These are phyloP conservation scores for Candida tropicalis DNA, from an alignment of 1,139 yeast genomes.

Conservation along the genomic window DNA sequence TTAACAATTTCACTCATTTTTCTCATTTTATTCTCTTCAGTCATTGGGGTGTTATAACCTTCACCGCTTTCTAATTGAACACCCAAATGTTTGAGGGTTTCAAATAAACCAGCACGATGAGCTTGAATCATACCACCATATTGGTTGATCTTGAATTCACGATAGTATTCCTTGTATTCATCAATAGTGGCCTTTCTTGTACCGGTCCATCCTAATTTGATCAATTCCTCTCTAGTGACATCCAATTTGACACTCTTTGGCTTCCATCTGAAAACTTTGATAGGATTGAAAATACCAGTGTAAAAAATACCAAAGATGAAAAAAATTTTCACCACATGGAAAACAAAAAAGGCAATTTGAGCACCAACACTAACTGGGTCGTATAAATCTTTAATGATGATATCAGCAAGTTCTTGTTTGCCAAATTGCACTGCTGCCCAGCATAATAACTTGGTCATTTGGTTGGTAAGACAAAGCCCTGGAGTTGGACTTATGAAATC, in stretches of 20 bases:
- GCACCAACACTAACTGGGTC: constrained; percentile 45
- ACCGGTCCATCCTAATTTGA: constrained; percentile 90
- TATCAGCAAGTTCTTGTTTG: constrained; percentile 40
- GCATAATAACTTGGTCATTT: constrained; percentile 44
- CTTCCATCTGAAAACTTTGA: constrained; percentile 30
- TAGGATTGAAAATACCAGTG: constrained; percentile 80
- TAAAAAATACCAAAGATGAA: constrained; percentile 61
- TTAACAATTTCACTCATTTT: constrained; percentile 25
- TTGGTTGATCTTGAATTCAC: constrained; percentile 63
- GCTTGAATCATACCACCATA: constrained; percentile 83
- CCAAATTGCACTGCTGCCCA: constrained; percentile 36
- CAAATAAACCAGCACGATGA: constrained; percentile 70
- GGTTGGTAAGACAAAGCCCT: constrained; percentile 79
- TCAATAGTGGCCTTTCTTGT: constrained; percentile 71
- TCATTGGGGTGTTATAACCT: constrained; percentile 73
- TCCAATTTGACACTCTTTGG: constrained; percentile 34
- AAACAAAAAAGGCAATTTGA: constrained; percentile 67
- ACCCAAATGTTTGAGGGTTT: constrained; percentile 61
- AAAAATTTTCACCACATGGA: constrained; percentile 66
- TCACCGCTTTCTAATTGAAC: constrained; percentile 70
- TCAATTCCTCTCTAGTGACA: constrained; percentile 57
- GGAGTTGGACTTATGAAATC: constrained; percentile 90
- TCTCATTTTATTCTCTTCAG: constrained; percentile 26
- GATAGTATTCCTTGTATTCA: constrained; percentile 72
- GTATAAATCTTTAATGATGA: constrained; percentile 50